Conservation (phyloP, 805 yeast genomes). For the Geotrichum ghanense region DNA sequence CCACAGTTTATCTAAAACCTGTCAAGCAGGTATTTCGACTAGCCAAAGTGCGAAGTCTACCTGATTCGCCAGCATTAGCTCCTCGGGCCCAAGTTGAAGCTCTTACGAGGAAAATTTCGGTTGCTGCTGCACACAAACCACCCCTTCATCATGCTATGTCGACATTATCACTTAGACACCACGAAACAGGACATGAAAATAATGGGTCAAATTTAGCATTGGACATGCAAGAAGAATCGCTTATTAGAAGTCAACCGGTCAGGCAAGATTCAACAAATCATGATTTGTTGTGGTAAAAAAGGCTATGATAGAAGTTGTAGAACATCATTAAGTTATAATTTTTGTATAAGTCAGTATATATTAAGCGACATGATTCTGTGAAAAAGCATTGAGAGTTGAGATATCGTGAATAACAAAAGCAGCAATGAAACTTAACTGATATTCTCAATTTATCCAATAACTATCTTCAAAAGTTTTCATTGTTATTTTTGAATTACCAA, state of each 20-base stretch:
- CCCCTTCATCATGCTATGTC: neutral
- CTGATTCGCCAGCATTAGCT: slow-evolving; percentile 39
- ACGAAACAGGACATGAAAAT: neutral
- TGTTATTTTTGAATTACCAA: too few species aligned
- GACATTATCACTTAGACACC: neutral
- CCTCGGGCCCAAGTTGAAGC: slow-evolving; percentile 10
- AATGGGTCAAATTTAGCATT: neutral
- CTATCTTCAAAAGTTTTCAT: too few species aligned
- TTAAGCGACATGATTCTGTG: too few species aligned
- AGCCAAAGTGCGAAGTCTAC: slow-evolving; percentile 40
- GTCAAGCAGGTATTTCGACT: slow-evolving; percentile 67
- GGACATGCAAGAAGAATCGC: neutral
- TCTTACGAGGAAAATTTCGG: neutral
- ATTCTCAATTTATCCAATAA: too few species aligned
- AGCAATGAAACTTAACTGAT: too few species aligned
- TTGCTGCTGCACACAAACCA: neutral
- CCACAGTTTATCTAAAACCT: slow-evolving; percentile 77
- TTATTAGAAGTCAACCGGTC: neutral
- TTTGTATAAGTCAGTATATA: too few species aligned
- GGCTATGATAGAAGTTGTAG: too few species aligned
- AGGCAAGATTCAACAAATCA: neutral
- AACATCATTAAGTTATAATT: too few species aligned
- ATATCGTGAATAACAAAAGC: too few species aligned
- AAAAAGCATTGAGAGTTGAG: too few species aligned
- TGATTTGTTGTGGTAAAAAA: too few species aligned